Base-by-base conservation (phyloP, 2,329 filamentous ascomycete genomes). In the Hypoxylon sp. region DNA sequence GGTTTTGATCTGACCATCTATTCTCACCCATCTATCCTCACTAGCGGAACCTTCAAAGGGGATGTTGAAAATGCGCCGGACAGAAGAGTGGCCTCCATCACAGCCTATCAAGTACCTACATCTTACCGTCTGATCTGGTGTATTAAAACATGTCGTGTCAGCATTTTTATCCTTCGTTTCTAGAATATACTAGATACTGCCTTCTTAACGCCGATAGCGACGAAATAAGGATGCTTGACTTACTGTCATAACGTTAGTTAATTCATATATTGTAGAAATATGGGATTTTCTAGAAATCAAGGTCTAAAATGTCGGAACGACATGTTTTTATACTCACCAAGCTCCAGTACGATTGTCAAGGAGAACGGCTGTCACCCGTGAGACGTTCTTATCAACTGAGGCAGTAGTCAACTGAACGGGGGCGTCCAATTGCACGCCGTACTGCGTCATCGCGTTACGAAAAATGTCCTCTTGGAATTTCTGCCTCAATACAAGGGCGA, bases 401-500 rank as follows among this genome's bases (percentile, higher is more conserved):
- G 84, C 75, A n/a, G 72, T 78, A 3, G 77, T 72, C 48, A 84
- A 78, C 63, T 80, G 78, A 8, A 79, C 75, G 2, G 78, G 79
- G 17, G 80, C 78, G 19, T 81, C 81, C 31, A 81, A 71, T 29
- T 69, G 52, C 70, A 78, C 53, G 66, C 76, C 58, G n/a, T 74
- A 82, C 53, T 63, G 80, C 77, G n/a, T 77, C 75, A 46, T 47
- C n/a, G 70, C 72, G 3, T 63, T 67, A 24, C 85, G 80, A 57
- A 87, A 84, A 46, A 88, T 83, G 11, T 84, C 82, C 71, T 88
- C 86, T 5, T 85, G 83, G 72, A 86, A 87, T 73, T 84, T 87
- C 75, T 88, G 85, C 14, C 86, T 79, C 59, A 88, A 72, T 1
- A 87, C 85, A n/a, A 87, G 77, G 0, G 82, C 80, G 71, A 86